Conservation (phyloP, 768 basidiomycete species). For the Lactifluus hygrophoroides region DNA sequence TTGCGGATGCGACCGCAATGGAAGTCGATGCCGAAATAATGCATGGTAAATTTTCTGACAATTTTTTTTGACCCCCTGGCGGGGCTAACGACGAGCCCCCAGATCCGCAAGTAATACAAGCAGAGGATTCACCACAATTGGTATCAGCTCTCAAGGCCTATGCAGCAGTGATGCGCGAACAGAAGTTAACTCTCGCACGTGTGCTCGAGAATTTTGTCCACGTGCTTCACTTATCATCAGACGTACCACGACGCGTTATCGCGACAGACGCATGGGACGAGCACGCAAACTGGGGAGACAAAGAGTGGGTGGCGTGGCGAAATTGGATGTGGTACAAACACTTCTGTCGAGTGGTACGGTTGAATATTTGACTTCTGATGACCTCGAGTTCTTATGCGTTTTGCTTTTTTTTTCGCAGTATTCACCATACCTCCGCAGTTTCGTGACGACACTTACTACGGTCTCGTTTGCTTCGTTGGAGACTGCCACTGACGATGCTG, state of each 20-base stretch:
- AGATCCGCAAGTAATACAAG: slow-evolving; percentile 36
- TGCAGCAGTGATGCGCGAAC: slow-evolving; percentile 63
- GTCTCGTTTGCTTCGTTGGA: slow-evolving; percentile 63
- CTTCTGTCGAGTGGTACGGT: slow-evolving; percentile 70
- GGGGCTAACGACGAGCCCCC: background rate
- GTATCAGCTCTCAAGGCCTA: slow-evolving; percentile 67
- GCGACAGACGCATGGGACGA: slow-evolving; percentile 61
- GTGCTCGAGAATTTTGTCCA: slow-evolving; percentile 70
- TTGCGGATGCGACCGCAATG: slow-evolving; percentile 39
- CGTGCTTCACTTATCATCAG: slow-evolving; percentile 26
- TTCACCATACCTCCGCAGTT: slow-evolving; percentile 69
- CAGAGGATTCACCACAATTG: slow-evolving; percentile 58
- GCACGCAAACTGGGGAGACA: slow-evolving; percentile 57
- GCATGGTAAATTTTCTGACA: slow-evolving; percentile 34
- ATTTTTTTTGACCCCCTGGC: background rate
- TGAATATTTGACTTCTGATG: background rate
- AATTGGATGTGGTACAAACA: slow-evolving; percentile 90
- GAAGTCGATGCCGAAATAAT: slow-evolving; percentile 72
- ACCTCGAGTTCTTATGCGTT: background rate
- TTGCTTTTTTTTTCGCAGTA: slow-evolving; percentile 39
- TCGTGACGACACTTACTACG: slow-evolving; percentile 58
- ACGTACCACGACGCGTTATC: slow-evolving; percentile 48
- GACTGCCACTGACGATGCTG: slow-evolving; percentile 46
- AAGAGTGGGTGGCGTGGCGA: slow-evolving; percentile 80
- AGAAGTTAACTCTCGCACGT: slow-evolving; percentile 62